Evolutionary conservation across 305 asterid species (phyloP), one percentile per base, ranked within the genome.

Genomic region (Rubia balearica): DNA sequence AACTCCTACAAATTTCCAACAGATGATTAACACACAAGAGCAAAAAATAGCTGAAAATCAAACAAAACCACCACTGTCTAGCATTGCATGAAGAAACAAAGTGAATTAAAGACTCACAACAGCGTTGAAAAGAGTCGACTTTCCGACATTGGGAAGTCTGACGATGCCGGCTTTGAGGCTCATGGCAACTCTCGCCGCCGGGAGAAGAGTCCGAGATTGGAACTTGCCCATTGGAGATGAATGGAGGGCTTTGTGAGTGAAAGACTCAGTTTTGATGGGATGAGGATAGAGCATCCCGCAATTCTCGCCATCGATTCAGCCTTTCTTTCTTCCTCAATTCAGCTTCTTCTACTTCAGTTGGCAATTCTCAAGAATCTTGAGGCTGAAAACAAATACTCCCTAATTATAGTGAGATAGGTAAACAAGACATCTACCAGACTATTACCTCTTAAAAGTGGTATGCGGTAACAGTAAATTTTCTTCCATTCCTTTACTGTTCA

Each of bases 61-160:
- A 11, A 46, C 3, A 46, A 46, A n/a, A 46, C 3, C 17, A 46
- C 17, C 51, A 46, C 7, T 40, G 2, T 46, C 17, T 46, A 46
- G 51, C 16, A 42, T n/a, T n/a, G n/a, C n/a, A n/a, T n/a, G n/a
- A 11, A 46, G 51, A 46, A 12, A 12, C 6, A 14, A 46, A 12
- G n/a, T n/a, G 65, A 61, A 49, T 16, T 5, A 27, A 59, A 59
- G n/a, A 59, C 63, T 59, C 63, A 59, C 63, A 16, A 93, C 97
- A 79, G 98, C 97, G 81, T 93, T 94, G 86, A 94, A 94, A 53
- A 94, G 91, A 70, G 98, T 94, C 68, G 98, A 91, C 79, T 94
- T 91, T 36, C 98, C 98, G 72, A 94, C 98, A 80, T 94, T 94
- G 65, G 98, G 97, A 68, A 94, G 97, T 51, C 98, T 96, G 42